phyloP scores from a whole-genome alignment of 345 rosid species.

The Excoecaria agallocha region DNA sequence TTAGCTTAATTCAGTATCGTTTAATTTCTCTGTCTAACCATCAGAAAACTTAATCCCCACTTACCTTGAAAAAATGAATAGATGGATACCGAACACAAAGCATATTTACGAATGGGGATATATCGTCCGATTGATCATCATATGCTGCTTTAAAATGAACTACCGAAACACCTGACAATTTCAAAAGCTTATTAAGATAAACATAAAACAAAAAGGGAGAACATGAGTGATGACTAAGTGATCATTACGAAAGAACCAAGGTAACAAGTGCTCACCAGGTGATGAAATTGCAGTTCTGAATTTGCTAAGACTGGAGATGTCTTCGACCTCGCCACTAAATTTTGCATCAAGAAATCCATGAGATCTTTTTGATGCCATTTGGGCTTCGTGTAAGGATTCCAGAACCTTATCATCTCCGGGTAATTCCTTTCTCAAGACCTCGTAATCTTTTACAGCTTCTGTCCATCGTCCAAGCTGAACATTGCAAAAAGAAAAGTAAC shows the following conservation, averaged over 20 bases:
- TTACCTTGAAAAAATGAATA: constrained; percentile 70
- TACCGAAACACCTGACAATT: constrained; percentile 57
- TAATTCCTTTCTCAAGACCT: constrained; percentile 67
- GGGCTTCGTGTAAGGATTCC: constrained; percentile 78
- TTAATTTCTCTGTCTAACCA: background rate
- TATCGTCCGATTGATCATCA: constrained; percentile 70
- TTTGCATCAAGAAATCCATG: constrained; percentile 80
- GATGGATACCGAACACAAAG: constrained; percentile 86
- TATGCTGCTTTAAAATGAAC: constrained; percentile 64
- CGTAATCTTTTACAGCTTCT: constrained; percentile 86
- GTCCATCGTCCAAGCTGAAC: constrained; percentile 80
- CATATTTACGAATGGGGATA: constrained; percentile 64
- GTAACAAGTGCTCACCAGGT: constrained; percentile 44
- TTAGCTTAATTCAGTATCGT: background rate
- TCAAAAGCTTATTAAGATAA: background rate
- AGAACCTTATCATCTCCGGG: constrained; percentile 75
- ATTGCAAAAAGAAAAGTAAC: background rate
- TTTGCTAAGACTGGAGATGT: constrained; percentile 58
- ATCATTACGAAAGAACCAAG: background rate
- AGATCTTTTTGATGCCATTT: constrained; percentile 80
- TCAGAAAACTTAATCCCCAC: background rate
- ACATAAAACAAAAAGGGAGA: background rate
- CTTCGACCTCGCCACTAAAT: constrained; percentile 91
- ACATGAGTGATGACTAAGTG: background rate
- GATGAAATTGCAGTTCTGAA: constrained; percentile 73